phyloP scores from a whole-genome alignment of 345 rosid species.

The Mercurialis annua region DNA sequence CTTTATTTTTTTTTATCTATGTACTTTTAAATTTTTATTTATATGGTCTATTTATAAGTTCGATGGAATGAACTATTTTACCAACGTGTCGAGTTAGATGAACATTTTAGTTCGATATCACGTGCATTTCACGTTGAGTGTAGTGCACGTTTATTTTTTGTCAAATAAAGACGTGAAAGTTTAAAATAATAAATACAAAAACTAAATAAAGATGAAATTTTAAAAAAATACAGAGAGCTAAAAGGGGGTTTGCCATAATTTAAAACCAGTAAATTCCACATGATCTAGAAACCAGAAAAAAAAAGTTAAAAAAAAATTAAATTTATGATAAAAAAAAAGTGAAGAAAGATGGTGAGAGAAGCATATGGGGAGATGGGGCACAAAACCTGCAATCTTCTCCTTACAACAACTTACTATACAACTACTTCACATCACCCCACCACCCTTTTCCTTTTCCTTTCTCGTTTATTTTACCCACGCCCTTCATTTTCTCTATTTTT shows the following conservation, averaged over 20 bases:
- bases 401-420: conserved; percentile 11
- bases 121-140: no score
- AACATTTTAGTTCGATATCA: no score
- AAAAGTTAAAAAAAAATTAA: not conserved
- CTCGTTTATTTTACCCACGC: not conserved
- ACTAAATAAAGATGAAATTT: no score
- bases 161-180: no score
- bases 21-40: no score
- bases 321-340: not conserved
- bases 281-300: not conserved
- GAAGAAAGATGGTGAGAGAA: conserved; percentile 16
- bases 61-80: no score
- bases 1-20: no score
- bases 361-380: conserved; percentile 16
- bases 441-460: not conserved
- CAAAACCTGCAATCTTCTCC: conserved; percentile 16
- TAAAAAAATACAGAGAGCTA: no score
- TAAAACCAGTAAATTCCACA: not conserved
- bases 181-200: no score
- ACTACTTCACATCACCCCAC: conserved; percentile 3
- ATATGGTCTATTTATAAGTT: no score
- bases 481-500: conserved; percentile 5
- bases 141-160: no score
- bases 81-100: no score
- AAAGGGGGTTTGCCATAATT: not conserved